phyloP scores from a whole-genome alignment of 208 protist genomes.

The Phytomonas sp. region DNA sequence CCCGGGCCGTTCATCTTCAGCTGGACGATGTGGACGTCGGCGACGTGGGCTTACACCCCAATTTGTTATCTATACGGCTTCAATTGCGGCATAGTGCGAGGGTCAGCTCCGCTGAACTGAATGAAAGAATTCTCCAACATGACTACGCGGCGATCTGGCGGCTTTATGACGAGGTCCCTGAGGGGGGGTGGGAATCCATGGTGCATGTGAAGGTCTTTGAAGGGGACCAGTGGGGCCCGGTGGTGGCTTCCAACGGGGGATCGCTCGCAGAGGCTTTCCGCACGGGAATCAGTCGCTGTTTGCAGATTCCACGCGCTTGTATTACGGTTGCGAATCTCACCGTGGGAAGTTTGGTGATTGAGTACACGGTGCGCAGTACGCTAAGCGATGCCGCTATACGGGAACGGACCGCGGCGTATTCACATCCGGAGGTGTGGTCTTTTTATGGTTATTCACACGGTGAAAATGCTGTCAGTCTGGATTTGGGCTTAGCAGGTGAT shows the following conservation, averaged over 20 bases:
- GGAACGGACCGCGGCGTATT: background rate
- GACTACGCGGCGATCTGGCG: conserved; percentile 31
- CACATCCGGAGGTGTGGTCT: background rate
- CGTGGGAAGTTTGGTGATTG: conserved; percentile 29
- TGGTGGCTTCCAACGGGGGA: conserved; percentile 9
- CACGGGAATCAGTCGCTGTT: conserved; percentile 18
- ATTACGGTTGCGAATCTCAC: conserved; percentile 16
- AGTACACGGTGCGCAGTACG: conserved; percentile 25
- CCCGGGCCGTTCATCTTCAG: conserved; percentile 21
- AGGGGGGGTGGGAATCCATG: background rate
- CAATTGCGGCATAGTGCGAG: background rate
- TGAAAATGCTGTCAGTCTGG: background rate
- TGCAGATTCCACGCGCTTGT: conserved; percentile 17
- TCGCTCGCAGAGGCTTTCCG: conserved; percentile 22
- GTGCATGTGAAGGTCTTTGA: conserved; percentile 23
- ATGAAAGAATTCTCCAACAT: conserved; percentile 27
- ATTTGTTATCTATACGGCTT: conserved; percentile 16
- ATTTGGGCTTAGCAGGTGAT: background rate
- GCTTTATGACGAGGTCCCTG: conserved; percentile 29
- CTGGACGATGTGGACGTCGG: conserved; percentile 21
- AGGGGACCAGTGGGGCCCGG: conserved; percentile 40
- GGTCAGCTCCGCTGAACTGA: conserved; percentile 18
- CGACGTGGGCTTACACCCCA: conserved; percentile 16
- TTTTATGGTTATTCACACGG: background rate
- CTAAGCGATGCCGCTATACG: background rate